Conservation (phyloP, 202 grass and related monocot genomes). For the Carex arenaria region DNA sequence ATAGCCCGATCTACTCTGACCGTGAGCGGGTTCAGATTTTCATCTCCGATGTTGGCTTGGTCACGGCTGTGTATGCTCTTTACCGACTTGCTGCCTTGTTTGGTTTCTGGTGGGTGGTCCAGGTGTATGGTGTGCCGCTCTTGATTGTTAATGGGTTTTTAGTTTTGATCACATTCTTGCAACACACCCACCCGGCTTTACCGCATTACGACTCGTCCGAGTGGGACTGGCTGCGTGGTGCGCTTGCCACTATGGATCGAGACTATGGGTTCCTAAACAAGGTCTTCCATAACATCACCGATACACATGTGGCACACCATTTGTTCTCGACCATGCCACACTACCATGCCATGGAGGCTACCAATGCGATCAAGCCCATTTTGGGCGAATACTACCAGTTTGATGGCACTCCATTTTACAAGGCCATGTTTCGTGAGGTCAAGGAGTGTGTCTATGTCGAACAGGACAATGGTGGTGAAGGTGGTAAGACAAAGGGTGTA, state of each 20-base stretch:
- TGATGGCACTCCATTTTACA: conserved; percentile 51
- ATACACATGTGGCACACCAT: conserved; percentile 94
- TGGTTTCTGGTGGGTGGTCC: conserved; percentile 71
- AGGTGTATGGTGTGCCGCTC: conserved; percentile 67
- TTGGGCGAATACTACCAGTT: conserved; percentile 92
- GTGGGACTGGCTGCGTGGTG: conserved; percentile 96
- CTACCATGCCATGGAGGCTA: conserved; percentile 96
- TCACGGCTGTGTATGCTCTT: conserved; percentile 25
- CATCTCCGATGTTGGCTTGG: conserved; percentile 60
- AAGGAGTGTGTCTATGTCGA: conserved; percentile 82
- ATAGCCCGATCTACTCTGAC: conserved; percentile 84
- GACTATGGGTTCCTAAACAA: conserved; percentile 91
- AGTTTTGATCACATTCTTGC: conserved; percentile 90
- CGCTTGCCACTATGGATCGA: conserved; percentile 82
- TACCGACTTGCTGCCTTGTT: conserved; percentile 42
- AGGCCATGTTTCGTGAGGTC: conserved; percentile 79
- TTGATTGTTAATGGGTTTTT: conserved; percentile 85
- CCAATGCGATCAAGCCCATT: conserved; percentile 81
- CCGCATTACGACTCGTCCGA: conserved; percentile 87
- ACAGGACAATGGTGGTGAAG: conserved; percentile 32
- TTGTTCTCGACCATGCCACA: conserved; percentile 98
- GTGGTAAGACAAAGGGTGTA: conserved; percentile 41
- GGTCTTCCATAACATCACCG: conserved; percentile 97
- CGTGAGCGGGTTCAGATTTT: conserved; percentile 71
- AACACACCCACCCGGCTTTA: conserved; percentile 88